phyloP scores from a whole-genome alignment of 371 early-diverging fungal species.

The Phascolomyces articulosus region DNA sequence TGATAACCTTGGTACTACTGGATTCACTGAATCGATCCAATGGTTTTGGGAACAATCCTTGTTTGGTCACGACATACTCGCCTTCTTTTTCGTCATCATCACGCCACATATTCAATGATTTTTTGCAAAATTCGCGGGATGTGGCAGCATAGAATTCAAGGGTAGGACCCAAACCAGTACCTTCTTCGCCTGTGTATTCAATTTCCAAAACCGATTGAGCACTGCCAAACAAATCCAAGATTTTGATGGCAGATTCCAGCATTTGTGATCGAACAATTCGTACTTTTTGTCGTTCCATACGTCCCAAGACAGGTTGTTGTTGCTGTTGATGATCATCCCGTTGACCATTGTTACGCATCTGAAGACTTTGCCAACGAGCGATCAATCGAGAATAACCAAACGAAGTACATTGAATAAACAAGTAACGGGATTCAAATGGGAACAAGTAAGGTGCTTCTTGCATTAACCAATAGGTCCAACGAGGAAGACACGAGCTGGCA shows the following conservation, averaged over 20 bases:
- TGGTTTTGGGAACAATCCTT: conserved; percentile 81
- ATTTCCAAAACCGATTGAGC: conserved; percentile 80
- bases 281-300: conserved; percentile 83
- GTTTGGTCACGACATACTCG: conserved; percentile 45
- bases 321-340: conserved; percentile 22
- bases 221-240: conserved; percentile 79
- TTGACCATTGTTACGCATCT: conserved; percentile 40
- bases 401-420: conserved; percentile 80
- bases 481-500: conserved; percentile 78
- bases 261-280: conserved; percentile 77
- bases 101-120: conserved; percentile 63
- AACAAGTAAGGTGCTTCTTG: conserved; percentile 78
- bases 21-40: conserved; percentile 31
- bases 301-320: conserved; percentile 61
- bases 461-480: conserved; percentile 75
- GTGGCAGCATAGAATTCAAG: conserved; percentile 89
- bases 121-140: conserved; percentile 75
- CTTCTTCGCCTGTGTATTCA: conserved; percentile 92
- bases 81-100: conserved; percentile 41
- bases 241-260: conserved; percentile 80
- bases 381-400: conserved; percentile 87
- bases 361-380: conserved; percentile 59
- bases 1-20: conserved; percentile 48
- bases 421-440: conserved; percentile 81
- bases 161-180: conserved; percentile 94